A percentile compares a stretch with the other conserved stretches of the same genome.
These are phyloP conservation scores for Saccharomycopsis hybrid DNA, from an alignment of 1,139 yeast genomes.

Conservation along the genomic window DNA sequence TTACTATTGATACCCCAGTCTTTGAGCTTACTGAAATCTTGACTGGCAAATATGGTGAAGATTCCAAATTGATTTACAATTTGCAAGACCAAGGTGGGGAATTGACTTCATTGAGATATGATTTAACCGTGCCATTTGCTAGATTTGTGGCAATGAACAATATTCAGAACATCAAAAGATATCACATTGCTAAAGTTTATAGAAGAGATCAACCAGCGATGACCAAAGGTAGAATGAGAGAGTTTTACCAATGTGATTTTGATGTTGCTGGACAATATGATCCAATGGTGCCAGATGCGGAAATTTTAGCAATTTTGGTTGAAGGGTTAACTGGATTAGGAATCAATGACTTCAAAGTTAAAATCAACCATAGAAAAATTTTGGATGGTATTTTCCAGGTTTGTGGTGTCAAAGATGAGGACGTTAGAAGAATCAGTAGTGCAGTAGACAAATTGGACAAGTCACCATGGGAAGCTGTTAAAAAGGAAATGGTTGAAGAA, in stretches of 20 bases:
- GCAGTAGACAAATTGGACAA: slow-evolving; percentile 97
- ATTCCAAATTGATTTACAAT: slow-evolving; percentile 89
- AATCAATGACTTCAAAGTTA: slow-evolving; percentile 80
- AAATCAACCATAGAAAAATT: slow-evolving; percentile 90
- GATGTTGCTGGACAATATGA: slow-evolving; percentile 93
- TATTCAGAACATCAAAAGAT: slow-evolving; percentile 81
- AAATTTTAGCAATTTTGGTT: slow-evolving; percentile 68
- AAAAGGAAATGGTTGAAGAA: slow-evolving; percentile 84
- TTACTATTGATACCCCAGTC: slow-evolving; percentile 95
- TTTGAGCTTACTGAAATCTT: slow-evolving; percentile 91
- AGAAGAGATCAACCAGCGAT: slow-evolving; percentile 99
- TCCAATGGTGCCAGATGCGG: slow-evolving; percentile 94
- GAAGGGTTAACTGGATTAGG: slow-evolving; percentile 84
- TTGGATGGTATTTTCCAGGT: slow-evolving; percentile 92
- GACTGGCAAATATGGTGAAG: slow-evolving; percentile 97
- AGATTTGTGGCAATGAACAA: slow-evolving; percentile 94
- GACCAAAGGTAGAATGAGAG: slow-evolving; percentile 99
- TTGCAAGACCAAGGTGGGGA: slow-evolving; percentile 99
- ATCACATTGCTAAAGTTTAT: slow-evolving; percentile 95
- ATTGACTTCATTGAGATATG: slow-evolving; percentile 88
- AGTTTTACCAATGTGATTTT: slow-evolving; percentile 96
- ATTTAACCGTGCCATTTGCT: slow-evolving; percentile 96
- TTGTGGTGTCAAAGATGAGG: slow-evolving; percentile 91
- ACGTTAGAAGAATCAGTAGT: slow-evolving; percentile 85
- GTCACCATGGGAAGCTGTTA: slow-evolving; percentile 90